These are phyloP conservation scores for Populus alba DNA, from an alignment of 345 rosid genomes.

Conservation along the genomic window DNA sequence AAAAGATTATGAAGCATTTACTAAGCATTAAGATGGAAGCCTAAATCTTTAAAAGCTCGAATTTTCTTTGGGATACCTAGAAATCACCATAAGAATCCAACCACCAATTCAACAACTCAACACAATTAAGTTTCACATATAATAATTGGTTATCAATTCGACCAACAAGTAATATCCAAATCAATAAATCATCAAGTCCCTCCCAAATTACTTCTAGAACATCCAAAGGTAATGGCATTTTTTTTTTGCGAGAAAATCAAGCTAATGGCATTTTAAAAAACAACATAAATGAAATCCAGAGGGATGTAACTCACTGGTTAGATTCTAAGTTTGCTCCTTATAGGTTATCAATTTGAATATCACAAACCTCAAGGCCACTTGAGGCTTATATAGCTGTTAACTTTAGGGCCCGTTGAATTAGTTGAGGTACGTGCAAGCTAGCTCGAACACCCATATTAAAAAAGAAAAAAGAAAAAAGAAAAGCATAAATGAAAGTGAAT, in stretches of 20 bases:
- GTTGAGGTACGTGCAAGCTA: too few relatives aligned
- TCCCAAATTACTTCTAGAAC: neutral
- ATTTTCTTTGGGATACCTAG: constrained; percentile 75
- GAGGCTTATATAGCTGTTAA: too few relatives aligned
- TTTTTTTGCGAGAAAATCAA: neutral
- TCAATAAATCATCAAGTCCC: neutral
- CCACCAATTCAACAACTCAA: neutral
- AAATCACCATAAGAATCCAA: neutral
- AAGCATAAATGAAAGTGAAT: neutral
- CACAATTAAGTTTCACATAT: neutral
- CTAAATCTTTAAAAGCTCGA: constrained; percentile 64
- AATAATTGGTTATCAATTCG: neutral
- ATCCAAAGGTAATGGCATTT: neutral
- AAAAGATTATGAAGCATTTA: constrained; percentile 78
- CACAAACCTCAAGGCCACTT: too few relatives aligned
- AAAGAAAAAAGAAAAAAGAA: too few relatives aligned
- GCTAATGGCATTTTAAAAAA: neutral
- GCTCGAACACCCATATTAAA: too few relatives aligned
- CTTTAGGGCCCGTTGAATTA: too few relatives aligned
- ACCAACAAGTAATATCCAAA: neutral
- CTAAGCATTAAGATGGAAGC: constrained; percentile 82
- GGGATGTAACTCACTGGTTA: too few relatives aligned
- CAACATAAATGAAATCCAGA: neutral
- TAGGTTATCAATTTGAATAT: too few relatives aligned
- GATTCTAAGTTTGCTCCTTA: too few relatives aligned